Evolutionary conservation across 805 yeast genomes (phyloP).

Genomic region (Pichia paraexigua): DNA sequence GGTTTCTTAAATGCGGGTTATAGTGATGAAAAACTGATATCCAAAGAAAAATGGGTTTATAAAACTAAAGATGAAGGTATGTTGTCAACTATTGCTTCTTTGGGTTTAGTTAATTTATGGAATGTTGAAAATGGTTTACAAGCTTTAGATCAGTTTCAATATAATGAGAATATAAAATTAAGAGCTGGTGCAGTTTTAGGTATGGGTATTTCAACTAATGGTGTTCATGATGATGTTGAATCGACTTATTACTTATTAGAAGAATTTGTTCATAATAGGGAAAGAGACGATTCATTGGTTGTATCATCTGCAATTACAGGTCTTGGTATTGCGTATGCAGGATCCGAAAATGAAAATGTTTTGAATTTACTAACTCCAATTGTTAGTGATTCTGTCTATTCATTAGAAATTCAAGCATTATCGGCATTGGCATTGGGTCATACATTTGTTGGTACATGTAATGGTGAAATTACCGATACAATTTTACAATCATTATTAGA

Average conservation of each 20-base stretch:
- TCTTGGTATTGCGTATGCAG: conserved; percentile 90
- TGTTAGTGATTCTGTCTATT: conserved; percentile 64
- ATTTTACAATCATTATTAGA: conserved; percentile 86
- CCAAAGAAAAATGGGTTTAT: conserved; percentile 76
- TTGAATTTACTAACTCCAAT: conserved; percentile 71
- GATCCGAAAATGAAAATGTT: conserved; percentile 81
- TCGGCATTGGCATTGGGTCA: conserved; percentile 93
- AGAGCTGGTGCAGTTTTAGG: conserved; percentile 97
- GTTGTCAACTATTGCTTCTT: conserved; percentile 84
- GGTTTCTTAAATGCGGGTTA: conserved; percentile 88
- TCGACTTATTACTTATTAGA: conserved; percentile 81
- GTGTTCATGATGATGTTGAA: conserved; percentile 93
- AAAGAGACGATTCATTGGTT: conserved; percentile 52
- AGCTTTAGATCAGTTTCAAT: conserved; percentile 78
- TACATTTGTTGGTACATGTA: conserved; percentile 90
- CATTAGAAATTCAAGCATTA: conserved; percentile 73
- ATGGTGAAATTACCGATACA: conserved; percentile 90
- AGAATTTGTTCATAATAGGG: conserved; percentile 45
- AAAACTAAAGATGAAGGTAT: conserved; percentile 88
- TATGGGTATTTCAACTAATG: conserved; percentile 84
- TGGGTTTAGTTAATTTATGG: conserved; percentile 91
- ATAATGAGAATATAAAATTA: conserved; percentile 76
- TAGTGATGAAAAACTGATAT: conserved; percentile 74
- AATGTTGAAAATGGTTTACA: conserved; percentile 84
- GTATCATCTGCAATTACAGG: conserved; percentile 84